Percentiles rank a stretch among this genome's conserved stretches.
Evolutionary conservation across 148 eudicot species (phyloP).

Genomic region (Rhododendron williamsianum): DNA sequence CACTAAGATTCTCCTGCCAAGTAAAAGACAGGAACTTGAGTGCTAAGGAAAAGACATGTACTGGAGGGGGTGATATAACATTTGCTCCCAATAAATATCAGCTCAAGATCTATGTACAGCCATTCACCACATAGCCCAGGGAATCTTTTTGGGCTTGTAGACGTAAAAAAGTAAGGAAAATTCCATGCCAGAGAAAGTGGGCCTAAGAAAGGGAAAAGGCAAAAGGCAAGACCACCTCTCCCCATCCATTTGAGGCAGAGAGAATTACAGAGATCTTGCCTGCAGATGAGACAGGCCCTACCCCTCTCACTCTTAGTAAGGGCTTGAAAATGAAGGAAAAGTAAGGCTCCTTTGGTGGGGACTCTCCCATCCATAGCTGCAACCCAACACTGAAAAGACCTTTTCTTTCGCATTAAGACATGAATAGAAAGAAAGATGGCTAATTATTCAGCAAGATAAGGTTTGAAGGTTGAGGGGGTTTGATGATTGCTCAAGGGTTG

Average conservation of each 20-base stretch:
- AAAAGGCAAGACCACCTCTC: conserved; percentile 16
- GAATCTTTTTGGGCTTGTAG: conserved; percentile 21
- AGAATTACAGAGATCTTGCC: conserved; percentile 31
- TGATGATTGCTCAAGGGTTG: neutral
- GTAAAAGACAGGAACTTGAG: conserved; percentile 16
- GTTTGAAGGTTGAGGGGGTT: neutral
- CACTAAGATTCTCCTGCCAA: conserved; percentile 11
- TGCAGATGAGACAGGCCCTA: conserved; percentile 18
- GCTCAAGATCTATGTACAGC: conserved; percentile 9
- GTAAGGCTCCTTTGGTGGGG: conserved; percentile 14
- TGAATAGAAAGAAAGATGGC: conserved; percentile 4
- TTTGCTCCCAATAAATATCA: conserved; percentile 15
- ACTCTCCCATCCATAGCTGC: conserved; percentile 15
- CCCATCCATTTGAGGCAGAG: conserved; percentile 24
- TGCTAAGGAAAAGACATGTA: conserved; percentile 7
- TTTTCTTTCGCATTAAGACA: conserved; percentile 9
- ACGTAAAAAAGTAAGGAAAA: conserved; percentile 13
- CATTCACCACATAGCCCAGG: conserved; percentile 12
- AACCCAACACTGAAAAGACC: conserved; percentile 7
- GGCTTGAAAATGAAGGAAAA: conserved; percentile 29
- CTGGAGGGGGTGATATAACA: conserved; percentile 1
- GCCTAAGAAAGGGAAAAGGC: conserved; percentile 15
- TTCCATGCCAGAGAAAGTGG: conserved; percentile 18
- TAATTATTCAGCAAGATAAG: neutral
- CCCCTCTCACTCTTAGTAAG: conserved; percentile 15